Evolutionary conservation across 1,284 basidiomycete genomes (phyloP).

Genomic region (Albatrellus sp.): DNA sequence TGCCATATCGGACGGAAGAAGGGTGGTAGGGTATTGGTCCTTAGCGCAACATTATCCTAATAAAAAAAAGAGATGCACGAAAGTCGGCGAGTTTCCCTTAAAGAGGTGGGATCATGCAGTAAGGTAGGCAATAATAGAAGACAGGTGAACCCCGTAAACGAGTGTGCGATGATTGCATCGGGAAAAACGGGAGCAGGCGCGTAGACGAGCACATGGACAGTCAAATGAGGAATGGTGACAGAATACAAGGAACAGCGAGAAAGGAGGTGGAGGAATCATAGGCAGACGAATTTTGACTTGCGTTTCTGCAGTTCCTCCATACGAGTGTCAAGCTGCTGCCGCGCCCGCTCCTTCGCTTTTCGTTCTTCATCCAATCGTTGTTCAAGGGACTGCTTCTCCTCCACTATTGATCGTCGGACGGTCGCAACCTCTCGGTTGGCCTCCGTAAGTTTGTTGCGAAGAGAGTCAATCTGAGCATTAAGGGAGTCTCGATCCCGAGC

Average conservation of each 20-base stretch:
- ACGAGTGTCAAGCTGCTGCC: conserved; percentile 71
- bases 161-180: background rate
- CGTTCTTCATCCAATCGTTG: conserved; percentile 73
- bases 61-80: background rate
- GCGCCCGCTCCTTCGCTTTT: conserved; percentile 68
- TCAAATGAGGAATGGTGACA: conserved; percentile 9
- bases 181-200: background rate
- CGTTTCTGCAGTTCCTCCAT: conserved; percentile 74
- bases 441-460: conserved; percentile 61
- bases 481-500: conserved; percentile 74
- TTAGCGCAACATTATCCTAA: conserved; percentile 5
- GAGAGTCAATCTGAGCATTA: conserved; percentile 44
- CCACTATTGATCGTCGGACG: conserved; percentile 67
- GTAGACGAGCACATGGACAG: conserved; percentile 2
- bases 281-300: conserved; percentile 78
- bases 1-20: background rate
- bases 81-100: background rate
- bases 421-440: conserved; percentile 67
- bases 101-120: background rate
- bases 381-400: conserved; percentile 78
- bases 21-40: conserved; percentile 5
- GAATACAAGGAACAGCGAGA: conserved; percentile 5
- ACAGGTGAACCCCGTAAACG: background rate
- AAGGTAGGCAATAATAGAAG: background rate
- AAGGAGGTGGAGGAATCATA: conserved; percentile 27